phyloP scores from a whole-genome alignment of 352 stramenopile genomes.

The Thalassiosira hispida region DNA sequence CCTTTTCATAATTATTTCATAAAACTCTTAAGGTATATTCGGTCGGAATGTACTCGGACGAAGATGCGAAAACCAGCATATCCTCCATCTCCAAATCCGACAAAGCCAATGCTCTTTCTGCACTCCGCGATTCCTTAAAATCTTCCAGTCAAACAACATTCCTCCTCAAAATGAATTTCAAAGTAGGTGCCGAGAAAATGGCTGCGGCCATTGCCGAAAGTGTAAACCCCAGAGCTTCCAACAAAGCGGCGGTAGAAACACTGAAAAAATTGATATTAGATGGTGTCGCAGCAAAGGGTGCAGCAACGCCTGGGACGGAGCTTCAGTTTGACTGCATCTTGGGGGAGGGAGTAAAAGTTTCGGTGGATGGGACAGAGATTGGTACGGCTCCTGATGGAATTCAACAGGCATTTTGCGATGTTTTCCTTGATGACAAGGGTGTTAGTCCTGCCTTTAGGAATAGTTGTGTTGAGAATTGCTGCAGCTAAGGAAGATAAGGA shows the following conservation, averaged over 20 bases:
- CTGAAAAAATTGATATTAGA: slow-evolving; percentile 75
- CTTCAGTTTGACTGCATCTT: slow-evolving; percentile 73
- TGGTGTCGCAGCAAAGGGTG: slow-evolving; percentile 62
- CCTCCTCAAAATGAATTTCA: slow-evolving; percentile 82
- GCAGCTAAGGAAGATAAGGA: slow-evolving; percentile 11
- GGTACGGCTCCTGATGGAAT: slow-evolving; percentile 60
- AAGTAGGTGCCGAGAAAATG: slow-evolving; percentile 82
- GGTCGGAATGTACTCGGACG: slow-evolving; percentile 71
- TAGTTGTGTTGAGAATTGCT: slow-evolving; percentile 70
- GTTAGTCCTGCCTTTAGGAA: slow-evolving; percentile 66
- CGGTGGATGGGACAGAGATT: slow-evolving; percentile 67
- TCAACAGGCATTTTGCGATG: slow-evolving; percentile 75
- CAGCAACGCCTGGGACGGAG: slow-evolving; percentile 58
- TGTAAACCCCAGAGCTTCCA: slow-evolving; percentile 61
- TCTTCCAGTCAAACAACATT: slow-evolving; percentile 59
- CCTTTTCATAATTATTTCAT: no score
- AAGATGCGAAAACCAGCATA: slow-evolving; percentile 46
- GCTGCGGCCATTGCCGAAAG: slow-evolving; percentile 74
- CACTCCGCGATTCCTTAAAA: slow-evolving; percentile 53
- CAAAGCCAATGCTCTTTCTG: slow-evolving; percentile 57
- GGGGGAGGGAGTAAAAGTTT: slow-evolving; percentile 56
- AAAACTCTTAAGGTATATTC: slow-evolving; percentile 67
- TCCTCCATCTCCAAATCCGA: slow-evolving; percentile 51
- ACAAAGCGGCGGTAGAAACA: slow-evolving; percentile 57
- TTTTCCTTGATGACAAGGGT: slow-evolving; percentile 81